Base-by-base conservation (phyloP, 1,139 yeast genomes). In the Blastobotrys illinoisensis region DNA sequence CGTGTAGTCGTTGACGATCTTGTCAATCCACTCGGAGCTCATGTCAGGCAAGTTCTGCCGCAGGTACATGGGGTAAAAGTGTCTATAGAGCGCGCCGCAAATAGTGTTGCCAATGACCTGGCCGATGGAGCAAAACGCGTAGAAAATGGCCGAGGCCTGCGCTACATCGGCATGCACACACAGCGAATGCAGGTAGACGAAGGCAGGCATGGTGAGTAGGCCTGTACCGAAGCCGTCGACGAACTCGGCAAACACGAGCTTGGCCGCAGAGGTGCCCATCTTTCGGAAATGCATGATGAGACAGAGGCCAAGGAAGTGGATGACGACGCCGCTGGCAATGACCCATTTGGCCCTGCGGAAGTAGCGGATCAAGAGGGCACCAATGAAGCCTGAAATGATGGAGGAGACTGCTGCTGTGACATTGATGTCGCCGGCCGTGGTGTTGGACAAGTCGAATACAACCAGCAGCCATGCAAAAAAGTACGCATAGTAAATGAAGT, bases 351-450 rank as follows among this genome's bases (percentile, higher is more conserved):
- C 69, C 63, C 81, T 76, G 61, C 80, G 75, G 55, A 78, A 73
- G 51, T 61, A 59, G 58, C 73, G 70, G 21, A 77, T 79, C 50
- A 83, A 74, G n/a, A 79, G 60, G 13, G 83, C 64, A 7, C 88
- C 86, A 47, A 83, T 69, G 11, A 81, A 58, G 9, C 85, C 79
- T 26, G 87, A 84, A 49, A 80, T 75, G 46, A 84, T 77, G 19
- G 81, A 83, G 2, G 86, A 77, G 19, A 81, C 86, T 60, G 85
- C 85, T n/a, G 86, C 77, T 62, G 80, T 80, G 53, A 85, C 71
- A 1, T 82, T 77, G 3, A 81, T 71, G 62, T 85, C 84, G 4
- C 85, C 80, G n/a, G 90, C 88, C 1, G 88, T 81, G 52, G 73
- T 75, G 50, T 74, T 69, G 19, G 83, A 72, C 58, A 82, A 79